Percentiles rank a stretch among this genome's conserved stretches.
phyloP scores from a whole-genome alignment of 345 rosid species.

The Eucalyptus tenuipes region DNA sequence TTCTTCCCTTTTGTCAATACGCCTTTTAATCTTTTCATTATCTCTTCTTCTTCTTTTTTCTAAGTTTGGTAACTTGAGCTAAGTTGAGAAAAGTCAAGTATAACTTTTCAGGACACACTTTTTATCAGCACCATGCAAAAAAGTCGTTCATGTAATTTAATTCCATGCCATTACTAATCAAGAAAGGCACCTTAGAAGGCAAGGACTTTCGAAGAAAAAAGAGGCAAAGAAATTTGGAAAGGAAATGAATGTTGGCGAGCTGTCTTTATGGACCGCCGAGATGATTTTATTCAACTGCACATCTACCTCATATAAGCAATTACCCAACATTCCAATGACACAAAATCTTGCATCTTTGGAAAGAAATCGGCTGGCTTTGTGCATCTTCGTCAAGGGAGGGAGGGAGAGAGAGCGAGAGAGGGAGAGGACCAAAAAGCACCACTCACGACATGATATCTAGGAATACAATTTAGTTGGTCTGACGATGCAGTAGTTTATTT shows the following conservation, averaged over 20 bases:
- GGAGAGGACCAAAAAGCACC: background rate
- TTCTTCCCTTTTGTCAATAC: background rate
- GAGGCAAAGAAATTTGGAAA: background rate
- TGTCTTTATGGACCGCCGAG: background rate
- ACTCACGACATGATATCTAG: background rate
- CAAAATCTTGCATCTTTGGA: background rate
- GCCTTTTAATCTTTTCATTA: background rate
- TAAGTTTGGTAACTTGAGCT: background rate
- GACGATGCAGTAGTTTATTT: background rate
- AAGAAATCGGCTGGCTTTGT: background rate
- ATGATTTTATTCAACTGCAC: background rate
- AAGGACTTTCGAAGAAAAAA: background rate
- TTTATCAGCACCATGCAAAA: background rate
- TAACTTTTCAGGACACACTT: background rate
- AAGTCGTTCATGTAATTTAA: background rate
- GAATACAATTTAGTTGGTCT: background rate
- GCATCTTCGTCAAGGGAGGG: background rate
- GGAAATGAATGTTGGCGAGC: background rate
- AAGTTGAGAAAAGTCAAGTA: background rate
- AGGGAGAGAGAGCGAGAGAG: background rate
- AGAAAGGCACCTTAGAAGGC: background rate
- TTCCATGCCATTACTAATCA: background rate
- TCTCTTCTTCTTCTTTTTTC: background rate
- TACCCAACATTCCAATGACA: background rate
- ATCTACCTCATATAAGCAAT: background rate